These are phyloP conservation scores for Gossypium anomalum DNA, from an alignment of 345 rosid genomes.

Conservation along the genomic window DNA sequence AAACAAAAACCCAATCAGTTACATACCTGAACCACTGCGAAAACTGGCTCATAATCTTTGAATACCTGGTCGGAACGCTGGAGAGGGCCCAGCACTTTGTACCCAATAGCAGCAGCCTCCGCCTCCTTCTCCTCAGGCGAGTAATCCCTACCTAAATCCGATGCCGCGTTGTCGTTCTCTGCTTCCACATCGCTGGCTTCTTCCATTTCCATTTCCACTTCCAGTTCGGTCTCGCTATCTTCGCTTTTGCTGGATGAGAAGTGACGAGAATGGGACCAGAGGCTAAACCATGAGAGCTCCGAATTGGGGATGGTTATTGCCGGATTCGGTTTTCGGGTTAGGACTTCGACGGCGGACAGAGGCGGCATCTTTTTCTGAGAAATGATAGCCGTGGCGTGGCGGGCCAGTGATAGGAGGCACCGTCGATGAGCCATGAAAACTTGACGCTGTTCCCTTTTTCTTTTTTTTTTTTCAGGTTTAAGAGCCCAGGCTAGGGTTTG, in stretches of 20 bases:
- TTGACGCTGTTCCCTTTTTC: background rate
- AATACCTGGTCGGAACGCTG: conserved; percentile 49
- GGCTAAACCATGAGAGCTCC: conserved; percentile 18
- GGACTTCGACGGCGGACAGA: conserved; percentile 18
- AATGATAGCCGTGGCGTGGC: conserved; percentile 36
- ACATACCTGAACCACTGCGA: conserved; percentile 84
- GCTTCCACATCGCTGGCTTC: conserved; percentile 33
- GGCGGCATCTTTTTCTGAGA: conserved; percentile 3
- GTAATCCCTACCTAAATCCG: conserved; percentile 45
- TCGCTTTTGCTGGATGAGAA: conserved; percentile 44
- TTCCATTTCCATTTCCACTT: conserved; percentile 13
- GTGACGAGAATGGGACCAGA: conserved; percentile 28
- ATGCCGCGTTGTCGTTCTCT: conserved; percentile 27
- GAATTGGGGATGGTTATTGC: background rate
- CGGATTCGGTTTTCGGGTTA: background rate
- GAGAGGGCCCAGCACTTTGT: conserved; percentile 68
- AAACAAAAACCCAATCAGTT: background rate
- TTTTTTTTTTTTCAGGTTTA: conserved; percentile 4
- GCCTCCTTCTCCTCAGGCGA: conserved; percentile 64
- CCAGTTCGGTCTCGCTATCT: conserved; percentile 24
- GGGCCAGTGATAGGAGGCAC: conserved; percentile 47
- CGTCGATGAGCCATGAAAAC: conserved; percentile 64
- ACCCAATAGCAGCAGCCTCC: conserved; percentile 81
- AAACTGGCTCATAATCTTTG: conserved; percentile 69
- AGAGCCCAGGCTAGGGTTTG: conserved; percentile 22